Evolutionary conservation across 2,329 filamentous ascomycete genomes (phyloP), one percentile per base, ranked within the genome.

Genomic region (Exophiala dermatitidis): DNA sequence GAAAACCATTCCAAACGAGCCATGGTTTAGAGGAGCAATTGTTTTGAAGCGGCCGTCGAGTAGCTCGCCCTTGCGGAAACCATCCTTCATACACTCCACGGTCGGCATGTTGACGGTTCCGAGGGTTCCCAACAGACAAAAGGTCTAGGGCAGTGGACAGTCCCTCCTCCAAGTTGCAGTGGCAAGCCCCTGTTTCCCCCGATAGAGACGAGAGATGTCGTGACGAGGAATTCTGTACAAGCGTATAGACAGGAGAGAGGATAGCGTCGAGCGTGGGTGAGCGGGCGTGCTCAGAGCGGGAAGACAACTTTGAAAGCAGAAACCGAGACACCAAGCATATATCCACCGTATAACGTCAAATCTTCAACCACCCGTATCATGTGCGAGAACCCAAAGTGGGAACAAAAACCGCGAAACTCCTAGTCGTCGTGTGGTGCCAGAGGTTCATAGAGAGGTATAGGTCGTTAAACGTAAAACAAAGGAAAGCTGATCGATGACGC

Each of bases 1-100:
- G 73, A 96, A 96, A 65, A 98, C 93, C 88, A 97, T 94, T 68
- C 93, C 93, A 68, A 97, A 98, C 52, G 93, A 97, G 64, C 93
- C 93, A 79, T 96, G 90, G 69, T 98, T 98, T 74, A 98, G 86
- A 53, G 93, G 90, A 63, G 90, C 88, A 67, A 96, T 79, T 52
- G 90, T 95, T 73, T 87, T 79, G 71, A 93, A 98, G 63, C 93
- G 90, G 70, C 88, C 90, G 69, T 88, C 84, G 68, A 95, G 83
- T 68, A 95, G 74, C 72, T 86, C 81, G 71, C 86, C 88, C 71
- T 83, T 77, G 67, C 83, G 76, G 74, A 95, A 93, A 67, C 83
- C 80, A 73, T 90, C 83, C 74, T 84, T 83, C 77, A 95, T 82
- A 77, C 89, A 95, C 75, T 90, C 88, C 89, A 95, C 86, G 42